Evolutionary conservation across 176 grass and related monocot genomes (phyloP).

Genomic region (Carex pumila): DNA sequence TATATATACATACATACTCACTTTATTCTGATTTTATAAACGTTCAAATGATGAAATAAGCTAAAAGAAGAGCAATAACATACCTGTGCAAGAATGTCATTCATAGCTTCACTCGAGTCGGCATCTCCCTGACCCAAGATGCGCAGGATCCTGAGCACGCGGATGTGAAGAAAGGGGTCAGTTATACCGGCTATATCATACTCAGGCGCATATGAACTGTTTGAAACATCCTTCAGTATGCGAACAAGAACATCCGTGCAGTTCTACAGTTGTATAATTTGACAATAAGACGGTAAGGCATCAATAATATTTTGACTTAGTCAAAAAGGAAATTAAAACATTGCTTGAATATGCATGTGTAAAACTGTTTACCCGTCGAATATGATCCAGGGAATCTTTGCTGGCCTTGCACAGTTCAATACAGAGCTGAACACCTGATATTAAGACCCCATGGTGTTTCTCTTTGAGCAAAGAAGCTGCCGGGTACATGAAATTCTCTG

Average conservation of each 20-base stretch:
- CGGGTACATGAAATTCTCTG: conserved; percentile 73
- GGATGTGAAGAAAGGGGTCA: conserved; percentile 95
- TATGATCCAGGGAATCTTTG: conserved; percentile 63
- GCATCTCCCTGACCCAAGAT: conserved; percentile 69
- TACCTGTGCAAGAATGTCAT: conserved; percentile 99
- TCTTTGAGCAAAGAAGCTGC: conserved; percentile 85
- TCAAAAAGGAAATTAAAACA: neutral
- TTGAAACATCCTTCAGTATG: conserved; percentile 90
- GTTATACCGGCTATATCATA: conserved; percentile 95
- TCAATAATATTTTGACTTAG: neutral
- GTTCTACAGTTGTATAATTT: conserved; percentile 47
- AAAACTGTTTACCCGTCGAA: conserved; percentile 67
- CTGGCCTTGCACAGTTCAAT: conserved; percentile 93
- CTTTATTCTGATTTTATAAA: neutral
- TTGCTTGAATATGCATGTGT: neutral
- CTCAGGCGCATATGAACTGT: conserved; percentile 96
- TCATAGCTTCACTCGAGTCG: conserved; percentile 85
- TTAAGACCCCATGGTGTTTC: conserved; percentile 91
- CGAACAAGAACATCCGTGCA: conserved; percentile 75
- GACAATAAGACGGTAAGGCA: neutral
- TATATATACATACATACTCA: neutral
- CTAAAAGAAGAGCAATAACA: conserved; percentile 23
- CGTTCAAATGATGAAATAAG: conserved; percentile 14
- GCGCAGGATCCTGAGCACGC: conserved; percentile 77
- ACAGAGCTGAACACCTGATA: conserved; percentile 88